phyloP scores from a whole-genome alignment of 129 eudicot species.

The Pittosporum tobira region DNA sequence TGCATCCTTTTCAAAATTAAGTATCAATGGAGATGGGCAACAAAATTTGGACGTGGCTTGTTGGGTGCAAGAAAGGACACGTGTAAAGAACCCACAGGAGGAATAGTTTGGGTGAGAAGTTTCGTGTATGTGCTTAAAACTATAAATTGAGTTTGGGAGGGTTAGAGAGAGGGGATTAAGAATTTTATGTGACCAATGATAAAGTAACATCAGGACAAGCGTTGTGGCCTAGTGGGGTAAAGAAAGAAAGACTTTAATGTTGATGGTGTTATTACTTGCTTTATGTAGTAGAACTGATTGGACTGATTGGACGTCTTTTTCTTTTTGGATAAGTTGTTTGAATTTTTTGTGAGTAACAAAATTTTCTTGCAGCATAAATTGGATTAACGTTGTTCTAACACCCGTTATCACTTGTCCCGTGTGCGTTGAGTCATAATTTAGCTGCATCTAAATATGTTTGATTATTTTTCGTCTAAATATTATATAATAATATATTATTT shows the following conservation, averaged over 20 bases:
- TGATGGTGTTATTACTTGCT: conserved; percentile 5
- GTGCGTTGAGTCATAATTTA: too few species aligned
- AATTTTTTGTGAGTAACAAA: not conserved
- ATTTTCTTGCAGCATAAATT: not conserved
- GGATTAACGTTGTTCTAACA: conserved; percentile 16
- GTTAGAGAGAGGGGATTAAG: not conserved
- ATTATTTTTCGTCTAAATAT: too few species aligned
- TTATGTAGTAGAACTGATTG: not conserved
- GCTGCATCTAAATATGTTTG: too few species aligned
- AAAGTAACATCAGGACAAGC: conserved; percentile 2
- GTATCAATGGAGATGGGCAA: conserved; percentile 8
- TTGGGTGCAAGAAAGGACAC: not conserved
- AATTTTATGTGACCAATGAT: not conserved
- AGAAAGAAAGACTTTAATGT: conserved; percentile 7
- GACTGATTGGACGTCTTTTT: conserved; percentile 21
- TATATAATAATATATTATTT: too few species aligned
- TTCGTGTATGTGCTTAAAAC: not conserved
- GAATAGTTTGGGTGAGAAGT: not conserved
- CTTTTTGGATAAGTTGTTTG: conserved; percentile 16
- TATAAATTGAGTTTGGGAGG: conserved; percentile 4
- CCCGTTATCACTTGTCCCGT: conserved; percentile 10
- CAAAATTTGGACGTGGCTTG: conserved; percentile 11
- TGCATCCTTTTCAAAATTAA: conserved; percentile 7
- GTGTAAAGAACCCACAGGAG: not conserved
- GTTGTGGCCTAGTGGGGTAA: not conserved